phyloP scores from a whole-genome alignment of 2,329 filamentous ascomycete genomes.

The Epichloe elymi region DNA sequence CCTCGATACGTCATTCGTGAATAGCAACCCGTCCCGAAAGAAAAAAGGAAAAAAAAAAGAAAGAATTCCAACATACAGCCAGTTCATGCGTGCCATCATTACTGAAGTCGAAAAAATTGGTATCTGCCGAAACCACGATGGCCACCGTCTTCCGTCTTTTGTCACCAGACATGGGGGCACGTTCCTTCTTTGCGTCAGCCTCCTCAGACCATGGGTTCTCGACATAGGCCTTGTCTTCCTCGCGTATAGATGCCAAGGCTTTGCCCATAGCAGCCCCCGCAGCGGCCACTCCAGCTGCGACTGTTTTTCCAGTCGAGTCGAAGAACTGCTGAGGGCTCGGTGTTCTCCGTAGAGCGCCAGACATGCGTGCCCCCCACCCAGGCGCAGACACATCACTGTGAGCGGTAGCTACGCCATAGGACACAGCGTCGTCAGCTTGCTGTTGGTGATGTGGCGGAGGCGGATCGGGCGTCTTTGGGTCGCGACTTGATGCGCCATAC shows the following conservation, averaged over 20 bases:
- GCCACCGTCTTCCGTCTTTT: conserved; percentile 66
- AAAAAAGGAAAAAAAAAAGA: too few relatives aligned
- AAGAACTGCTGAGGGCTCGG: conserved; percentile 83
- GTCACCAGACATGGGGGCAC: conserved; percentile 20
- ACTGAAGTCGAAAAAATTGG: conserved; percentile 42
- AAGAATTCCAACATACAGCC: conserved; percentile 48
- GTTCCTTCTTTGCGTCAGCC: conserved; percentile 52
- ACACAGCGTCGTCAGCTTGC: conserved; percentile 21
- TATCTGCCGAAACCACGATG: conserved; percentile 75
- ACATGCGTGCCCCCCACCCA: conserved; percentile 62
- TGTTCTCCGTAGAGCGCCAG: conserved; percentile 66
- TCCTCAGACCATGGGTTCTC: conserved; percentile 92
- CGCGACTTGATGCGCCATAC: conserved; percentile 30
- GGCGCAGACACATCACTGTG: conserved; percentile 21
- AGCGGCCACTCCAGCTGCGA: conserved; percentile 69
- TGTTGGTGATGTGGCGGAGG: conserved; percentile 19
- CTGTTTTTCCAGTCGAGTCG: conserved; percentile 67
- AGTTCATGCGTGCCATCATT: conserved; percentile 58
- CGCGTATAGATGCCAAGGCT: conserved; percentile 68
- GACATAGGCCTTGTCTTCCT: conserved; percentile 71
- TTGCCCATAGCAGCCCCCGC: conserved; percentile 73
- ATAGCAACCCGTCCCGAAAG: neutral
- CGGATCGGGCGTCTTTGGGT: conserved; percentile 18
- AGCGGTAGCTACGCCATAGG: conserved; percentile 23
- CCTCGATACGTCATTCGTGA: neutral